Conservation (phyloP, 2,329 filamentous ascomycete species). For the Cercospora sesami region DNA sequence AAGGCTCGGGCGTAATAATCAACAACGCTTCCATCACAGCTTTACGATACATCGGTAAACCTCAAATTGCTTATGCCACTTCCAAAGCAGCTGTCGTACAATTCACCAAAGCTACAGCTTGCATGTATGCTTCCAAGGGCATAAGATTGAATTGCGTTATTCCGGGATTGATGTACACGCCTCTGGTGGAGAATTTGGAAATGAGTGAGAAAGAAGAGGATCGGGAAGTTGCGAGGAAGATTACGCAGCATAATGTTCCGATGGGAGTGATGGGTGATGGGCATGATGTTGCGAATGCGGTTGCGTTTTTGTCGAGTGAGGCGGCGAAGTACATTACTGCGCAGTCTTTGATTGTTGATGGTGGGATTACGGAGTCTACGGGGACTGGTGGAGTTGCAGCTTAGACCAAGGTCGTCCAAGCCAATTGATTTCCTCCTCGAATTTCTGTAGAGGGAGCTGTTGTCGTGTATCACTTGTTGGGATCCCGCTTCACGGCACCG, state of each 20-base stretch:
- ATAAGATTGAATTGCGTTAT: constrained; percentile 57
- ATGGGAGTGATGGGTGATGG: constrained; percentile 60
- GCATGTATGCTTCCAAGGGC: constrained; percentile 49
- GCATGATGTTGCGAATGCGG: constrained; percentile 74
- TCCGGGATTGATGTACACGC: constrained; percentile 59
- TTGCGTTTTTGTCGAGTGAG: constrained; percentile 81
- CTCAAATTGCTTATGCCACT: constrained; percentile 54
- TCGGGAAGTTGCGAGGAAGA: constrained; percentile 52
- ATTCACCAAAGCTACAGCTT: constrained; percentile 38
- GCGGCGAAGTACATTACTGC: constrained; percentile 84
- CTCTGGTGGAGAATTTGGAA: constrained; percentile 50
- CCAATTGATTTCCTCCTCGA: not conserved
- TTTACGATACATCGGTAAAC: constrained; percentile 52
- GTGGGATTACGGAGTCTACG: constrained; percentile 33
- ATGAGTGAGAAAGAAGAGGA: constrained; percentile 48
- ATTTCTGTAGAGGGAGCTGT: not conserved
- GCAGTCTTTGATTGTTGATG: constrained; percentile 59
- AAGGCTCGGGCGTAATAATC: constrained; percentile 46
- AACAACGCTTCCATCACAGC: constrained; percentile 55
- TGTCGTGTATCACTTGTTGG: not conserved
- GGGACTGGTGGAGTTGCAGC: constrained; percentile 25
- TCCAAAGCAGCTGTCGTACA: constrained; percentile 35
- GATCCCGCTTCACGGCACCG: not conserved
- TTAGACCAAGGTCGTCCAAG: not conserved
- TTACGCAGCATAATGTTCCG: constrained; percentile 59